These are phyloP conservation scores for Plectosphaerella plurivora DNA, from an alignment of 2,329 filamentous ascomycete species.

Conservation along the genomic window DNA sequence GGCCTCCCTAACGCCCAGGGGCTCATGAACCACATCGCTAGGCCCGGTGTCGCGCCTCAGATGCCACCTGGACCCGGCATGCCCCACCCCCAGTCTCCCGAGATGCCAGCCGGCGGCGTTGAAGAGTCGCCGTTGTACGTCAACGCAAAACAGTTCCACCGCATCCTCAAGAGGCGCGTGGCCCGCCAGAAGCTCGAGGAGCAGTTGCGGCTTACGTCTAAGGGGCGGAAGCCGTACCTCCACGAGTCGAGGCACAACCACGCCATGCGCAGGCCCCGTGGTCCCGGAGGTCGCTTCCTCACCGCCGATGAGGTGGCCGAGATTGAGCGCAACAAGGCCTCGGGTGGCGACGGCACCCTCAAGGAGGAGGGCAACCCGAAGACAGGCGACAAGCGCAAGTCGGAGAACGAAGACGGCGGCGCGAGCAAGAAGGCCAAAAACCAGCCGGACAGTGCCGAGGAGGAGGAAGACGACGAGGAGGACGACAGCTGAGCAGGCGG, in stretches of 20 bases:
- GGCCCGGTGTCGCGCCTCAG: conserved; percentile 48
- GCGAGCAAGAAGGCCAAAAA: conserved; percentile 57
- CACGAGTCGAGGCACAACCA: conserved; percentile 98
- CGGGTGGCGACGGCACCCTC: conserved; percentile 17
- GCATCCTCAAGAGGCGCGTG: conserved; percentile 89
- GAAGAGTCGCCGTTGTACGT: conserved; percentile 96
- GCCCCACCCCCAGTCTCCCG: conserved; percentile 70
- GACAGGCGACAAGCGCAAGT: conserved; percentile 55
- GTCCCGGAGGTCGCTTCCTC: conserved; percentile 90
- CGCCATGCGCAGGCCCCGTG: conserved; percentile 91
- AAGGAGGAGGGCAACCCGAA: conserved; percentile 1
- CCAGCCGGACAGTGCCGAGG: conserved; percentile 27
- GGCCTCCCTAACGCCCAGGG: conserved; percentile 68
- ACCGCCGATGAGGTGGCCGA: conserved; percentile 93
- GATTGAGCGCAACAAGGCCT: conserved; percentile 65
- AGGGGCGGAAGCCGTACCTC: conserved; percentile 93
- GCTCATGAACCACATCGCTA: conserved; percentile 66
- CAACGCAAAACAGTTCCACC: conserved; percentile 97
- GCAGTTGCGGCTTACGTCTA: conserved; percentile 83
- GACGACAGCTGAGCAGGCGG: conserved; percentile 31
- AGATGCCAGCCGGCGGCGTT: conserved; percentile 64
- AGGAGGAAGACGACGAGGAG: conserved; percentile 38
- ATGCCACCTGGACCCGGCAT: conserved; percentile 61
- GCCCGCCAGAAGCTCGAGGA: conserved; percentile 93
- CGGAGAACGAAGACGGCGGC: conserved; percentile 41